These are phyloP conservation scores for Nakaseomyces nivariensis DNA, from an alignment of 1,139 yeast genomes.

Conservation along the genomic window DNA sequence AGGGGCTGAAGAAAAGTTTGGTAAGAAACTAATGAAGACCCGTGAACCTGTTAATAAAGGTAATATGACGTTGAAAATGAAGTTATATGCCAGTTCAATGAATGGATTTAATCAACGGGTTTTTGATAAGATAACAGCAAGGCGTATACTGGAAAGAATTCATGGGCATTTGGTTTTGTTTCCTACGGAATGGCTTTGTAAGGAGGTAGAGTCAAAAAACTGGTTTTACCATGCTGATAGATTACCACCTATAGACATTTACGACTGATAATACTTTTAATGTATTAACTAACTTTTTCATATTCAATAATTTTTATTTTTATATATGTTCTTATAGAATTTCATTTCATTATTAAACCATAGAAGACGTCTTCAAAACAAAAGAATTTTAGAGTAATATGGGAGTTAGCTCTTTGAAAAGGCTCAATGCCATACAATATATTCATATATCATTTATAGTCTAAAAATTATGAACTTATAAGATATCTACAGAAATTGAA, in stretches of 20 bases:
- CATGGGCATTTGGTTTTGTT: constrained; percentile 84
- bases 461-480: too few species aligned
- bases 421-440: too few species aligned
- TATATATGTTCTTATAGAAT: too few species aligned
- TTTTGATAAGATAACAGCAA: constrained; percentile 70
- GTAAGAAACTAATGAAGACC: background rate
- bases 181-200: constrained; percentile 83
- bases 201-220: constrained; percentile 80
- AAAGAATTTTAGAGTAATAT: too few species aligned
- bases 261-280: constrained; percentile 40
- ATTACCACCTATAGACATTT: constrained; percentile 90
- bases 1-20: constrained; percentile 7
- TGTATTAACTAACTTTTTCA: too few species aligned
- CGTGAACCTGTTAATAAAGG: background rate
- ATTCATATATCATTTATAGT: too few species aligned
- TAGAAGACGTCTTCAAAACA: too few species aligned
- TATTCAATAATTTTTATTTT: too few species aligned
- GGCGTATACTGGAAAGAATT: constrained; percentile 58
- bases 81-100: constrained; percentile 19
- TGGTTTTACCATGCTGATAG: constrained; percentile 95
- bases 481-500: too few species aligned
- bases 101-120: constrained; percentile 38
- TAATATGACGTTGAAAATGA: constrained; percentile 8
- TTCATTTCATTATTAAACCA: too few species aligned
- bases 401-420: too few species aligned